Evolutionary conservation across 208 protist genomes (phyloP).

Genomic region (Angomonas deanei): DNA sequence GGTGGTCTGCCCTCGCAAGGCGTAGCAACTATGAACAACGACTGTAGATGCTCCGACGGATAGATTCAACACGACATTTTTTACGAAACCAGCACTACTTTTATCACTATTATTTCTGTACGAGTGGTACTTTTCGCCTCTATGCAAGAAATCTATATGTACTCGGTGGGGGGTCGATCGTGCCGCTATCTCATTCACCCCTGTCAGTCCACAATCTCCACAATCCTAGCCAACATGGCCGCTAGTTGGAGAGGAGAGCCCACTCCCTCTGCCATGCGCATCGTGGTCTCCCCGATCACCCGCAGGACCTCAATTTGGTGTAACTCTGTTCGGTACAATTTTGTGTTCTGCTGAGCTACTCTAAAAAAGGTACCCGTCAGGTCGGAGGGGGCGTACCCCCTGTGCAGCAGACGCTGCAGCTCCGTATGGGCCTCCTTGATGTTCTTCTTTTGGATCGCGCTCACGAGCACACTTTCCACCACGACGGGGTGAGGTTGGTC

Average conservation of each 20-base stretch:
- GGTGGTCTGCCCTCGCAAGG: no score
- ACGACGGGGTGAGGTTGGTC: constrained; percentile 97
- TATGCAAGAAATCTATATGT: no score
- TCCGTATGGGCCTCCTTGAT: constrained; percentile 71
- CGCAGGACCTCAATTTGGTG: constrained; percentile 77
- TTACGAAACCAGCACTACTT: no score
- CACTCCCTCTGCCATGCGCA: constrained; percentile 84
- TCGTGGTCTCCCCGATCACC: constrained; percentile 80
- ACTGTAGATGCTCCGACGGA: no score
- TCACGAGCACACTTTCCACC: constrained; percentile 87
- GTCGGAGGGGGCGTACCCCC: constrained; percentile 95
- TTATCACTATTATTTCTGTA: no score
- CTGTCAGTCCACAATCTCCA: constrained; percentile 1
- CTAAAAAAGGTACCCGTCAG: constrained; percentile 96
- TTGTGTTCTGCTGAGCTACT: constrained; percentile 55
- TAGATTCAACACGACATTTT: no score
- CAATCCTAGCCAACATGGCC: constrained; percentile 75
- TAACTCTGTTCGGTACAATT: constrained; percentile 57
- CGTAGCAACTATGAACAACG: no score
- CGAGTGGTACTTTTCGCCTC: no score
- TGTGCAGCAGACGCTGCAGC: constrained; percentile 72
- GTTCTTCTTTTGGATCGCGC: constrained; percentile 76
- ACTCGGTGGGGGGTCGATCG: no score
- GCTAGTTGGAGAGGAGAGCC: constrained; percentile 81
- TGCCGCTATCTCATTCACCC: no score